Percentiles rank a stretch among this genome's conserved stretches.
Evolutionary conservation across 441 rosid species (phyloP).

Genomic region (Sinapis alba): DNA sequence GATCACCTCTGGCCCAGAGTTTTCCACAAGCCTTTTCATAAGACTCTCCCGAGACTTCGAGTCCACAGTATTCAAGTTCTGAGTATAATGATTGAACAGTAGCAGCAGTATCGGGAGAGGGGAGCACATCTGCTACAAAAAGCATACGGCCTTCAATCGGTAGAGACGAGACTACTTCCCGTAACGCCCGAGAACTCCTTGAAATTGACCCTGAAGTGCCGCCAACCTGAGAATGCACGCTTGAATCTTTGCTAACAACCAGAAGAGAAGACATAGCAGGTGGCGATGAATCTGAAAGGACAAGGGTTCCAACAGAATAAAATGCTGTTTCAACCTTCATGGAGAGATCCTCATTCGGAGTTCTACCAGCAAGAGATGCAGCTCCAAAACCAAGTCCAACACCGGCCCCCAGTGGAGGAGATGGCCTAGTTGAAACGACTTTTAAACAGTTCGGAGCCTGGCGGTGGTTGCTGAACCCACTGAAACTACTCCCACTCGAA

Average conservation of each 20-base stretch:
- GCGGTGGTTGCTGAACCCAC: constrained; percentile 58
- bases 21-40: constrained; percentile 81
- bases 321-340: constrained; percentile 86
- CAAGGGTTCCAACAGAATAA: constrained; percentile 86
- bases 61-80: constrained; percentile 80
- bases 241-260: constrained; percentile 79
- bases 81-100: constrained; percentile 80
- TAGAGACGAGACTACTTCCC: constrained; percentile 80
- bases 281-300: constrained; percentile 92
- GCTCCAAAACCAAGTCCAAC: constrained; percentile 91
- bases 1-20: constrained; percentile 98
- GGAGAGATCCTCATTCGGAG: constrained; percentile 78
- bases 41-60: constrained; percentile 67
- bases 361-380: constrained; percentile 72
- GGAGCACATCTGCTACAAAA: constrained; percentile 90
- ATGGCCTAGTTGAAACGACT: constrained; percentile 89
- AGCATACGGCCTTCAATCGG: constrained; percentile 99
- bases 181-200: constrained; percentile 79
- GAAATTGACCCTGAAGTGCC: constrained; percentile 65
- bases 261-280: constrained; percentile 89
- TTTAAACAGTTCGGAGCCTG: constrained; percentile 84
- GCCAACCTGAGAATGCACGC: constrained; percentile 64
- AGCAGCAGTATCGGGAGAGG: constrained; percentile 79
- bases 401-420: constrained; percentile 89
- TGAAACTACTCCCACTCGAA: constrained; percentile 69